These are phyloP conservation scores for Tilletia walkeri DNA, from an alignment of 1,284 basidiomycete genomes.

Conservation along the genomic window DNA sequence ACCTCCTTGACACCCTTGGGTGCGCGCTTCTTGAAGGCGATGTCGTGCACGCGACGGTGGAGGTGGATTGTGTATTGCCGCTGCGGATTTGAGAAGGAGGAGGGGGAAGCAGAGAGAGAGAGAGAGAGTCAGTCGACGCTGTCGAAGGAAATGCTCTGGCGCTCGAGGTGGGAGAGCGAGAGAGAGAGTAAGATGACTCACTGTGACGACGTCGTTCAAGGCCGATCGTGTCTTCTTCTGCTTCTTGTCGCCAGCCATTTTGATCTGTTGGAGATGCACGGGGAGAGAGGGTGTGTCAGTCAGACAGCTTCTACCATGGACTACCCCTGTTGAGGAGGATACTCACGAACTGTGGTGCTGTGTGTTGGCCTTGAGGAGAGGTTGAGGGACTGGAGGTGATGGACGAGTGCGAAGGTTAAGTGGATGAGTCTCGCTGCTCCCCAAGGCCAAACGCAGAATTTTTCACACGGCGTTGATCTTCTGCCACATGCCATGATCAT, in stretches of 20 bases:
- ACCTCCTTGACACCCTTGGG: constrained; percentile 55
- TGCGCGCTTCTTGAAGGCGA: constrained; percentile 54
- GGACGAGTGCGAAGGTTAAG: no score
- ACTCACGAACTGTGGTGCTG: no score
- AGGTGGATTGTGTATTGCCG: constrained; percentile 56
- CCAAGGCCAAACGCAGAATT: no score
- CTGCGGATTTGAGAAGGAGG: constrained; percentile 20
- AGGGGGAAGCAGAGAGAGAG: background rate
- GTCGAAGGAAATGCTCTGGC: background rate
- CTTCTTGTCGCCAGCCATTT: constrained; percentile 31
- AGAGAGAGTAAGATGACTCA: constrained; percentile 21
- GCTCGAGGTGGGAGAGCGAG: background rate
- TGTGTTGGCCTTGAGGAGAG: no score
- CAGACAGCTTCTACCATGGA: background rate
- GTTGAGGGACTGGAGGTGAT: no score
- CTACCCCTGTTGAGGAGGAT: background rate
- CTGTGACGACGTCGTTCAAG: constrained; percentile 47
- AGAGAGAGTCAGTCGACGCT: background rate
- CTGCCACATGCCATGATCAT: no score
- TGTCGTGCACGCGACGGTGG: constrained; percentile 53
- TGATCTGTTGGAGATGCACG: background rate
- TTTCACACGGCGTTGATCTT: no score
- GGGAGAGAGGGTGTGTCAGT: background rate
- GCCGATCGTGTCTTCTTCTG: constrained; percentile 55
- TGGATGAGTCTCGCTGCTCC: no score